phyloP scores from a whole-genome alignment of 169 alveolate genomes.

The Sarcocystis neurona region DNA sequence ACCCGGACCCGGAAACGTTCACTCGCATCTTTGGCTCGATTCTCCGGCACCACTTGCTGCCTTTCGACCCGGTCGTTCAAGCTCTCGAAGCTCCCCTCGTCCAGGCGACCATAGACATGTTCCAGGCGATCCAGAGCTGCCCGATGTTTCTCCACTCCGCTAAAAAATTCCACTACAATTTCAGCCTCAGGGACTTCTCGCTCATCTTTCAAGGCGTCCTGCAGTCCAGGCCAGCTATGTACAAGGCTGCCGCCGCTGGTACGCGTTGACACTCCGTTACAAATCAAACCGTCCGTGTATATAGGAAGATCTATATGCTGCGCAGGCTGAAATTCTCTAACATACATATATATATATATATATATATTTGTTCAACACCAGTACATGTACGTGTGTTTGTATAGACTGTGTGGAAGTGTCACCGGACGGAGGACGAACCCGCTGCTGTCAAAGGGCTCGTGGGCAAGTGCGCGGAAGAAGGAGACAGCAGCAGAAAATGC shows the following conservation, averaged over 20 bases:
- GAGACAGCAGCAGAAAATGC: too few relatives aligned
- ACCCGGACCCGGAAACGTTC: conserved; percentile 85
- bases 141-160: conserved; percentile 86
- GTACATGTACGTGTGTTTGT: too few relatives aligned
- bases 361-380: too few relatives aligned
- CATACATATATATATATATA: too few relatives aligned
- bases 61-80: conserved; percentile 82
- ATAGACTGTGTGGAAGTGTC: too few relatives aligned
- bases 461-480: too few relatives aligned
- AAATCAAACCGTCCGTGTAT: too few relatives aligned
- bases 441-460: too few relatives aligned
- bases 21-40: conserved; percentile 84
- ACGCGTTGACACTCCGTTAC: too few relatives aligned
- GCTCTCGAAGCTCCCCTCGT: conserved; percentile 79
- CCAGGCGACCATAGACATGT: conserved; percentile 84
- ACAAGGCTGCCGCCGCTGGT: conserved; percentile 85
- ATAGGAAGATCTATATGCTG: too few relatives aligned
- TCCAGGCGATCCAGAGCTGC: conserved; percentile 68
- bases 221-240: conserved; percentile 83
- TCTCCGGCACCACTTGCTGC: conserved; percentile 85
- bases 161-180: conserved; percentile 94
- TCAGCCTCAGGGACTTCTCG: conserved; percentile 92
- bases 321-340: too few relatives aligned
- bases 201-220: conserved; percentile 89
- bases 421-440: too few relatives aligned